phyloP scores from a whole-genome alignment of 768 basidiomycete species.

The Lactifluus echinatus region DNA sequence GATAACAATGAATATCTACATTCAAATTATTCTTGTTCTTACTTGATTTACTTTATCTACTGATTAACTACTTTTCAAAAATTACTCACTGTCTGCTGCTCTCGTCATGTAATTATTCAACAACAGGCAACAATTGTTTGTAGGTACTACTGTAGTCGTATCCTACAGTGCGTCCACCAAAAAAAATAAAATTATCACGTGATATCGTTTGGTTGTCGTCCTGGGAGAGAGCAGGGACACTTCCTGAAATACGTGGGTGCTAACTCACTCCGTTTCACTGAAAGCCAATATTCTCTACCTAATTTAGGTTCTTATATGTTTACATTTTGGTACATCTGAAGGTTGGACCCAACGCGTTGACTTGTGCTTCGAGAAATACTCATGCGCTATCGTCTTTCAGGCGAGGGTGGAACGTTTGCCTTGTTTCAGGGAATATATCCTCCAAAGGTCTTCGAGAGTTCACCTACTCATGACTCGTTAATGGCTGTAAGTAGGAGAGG shows the following conservation, averaged over 20 bases:
- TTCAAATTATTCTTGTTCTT: too few species aligned
- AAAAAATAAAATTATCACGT: too few species aligned
- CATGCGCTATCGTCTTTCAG: slow-evolving; percentile 24
- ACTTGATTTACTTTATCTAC: too few species aligned
- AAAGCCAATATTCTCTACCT: neutral
- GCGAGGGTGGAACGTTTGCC: slow-evolving; percentile 65
- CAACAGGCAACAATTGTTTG: too few species aligned
- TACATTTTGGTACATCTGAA: slow-evolving; percentile 42
- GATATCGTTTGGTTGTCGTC: slow-evolving; percentile 63
- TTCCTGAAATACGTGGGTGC: slow-evolving; percentile 55
- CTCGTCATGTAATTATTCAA: too few species aligned
- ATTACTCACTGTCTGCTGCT: too few species aligned
- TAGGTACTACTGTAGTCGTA: too few species aligned
- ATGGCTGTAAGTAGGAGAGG: slow-evolving; percentile 6
- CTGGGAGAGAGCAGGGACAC: too few species aligned
- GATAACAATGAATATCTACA: too few species aligned
- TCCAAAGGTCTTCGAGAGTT: slow-evolving; percentile 23
- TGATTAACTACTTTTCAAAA: too few species aligned
- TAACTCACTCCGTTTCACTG: neutral
- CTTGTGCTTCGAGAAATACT: neutral
- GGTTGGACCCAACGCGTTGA: slow-evolving; percentile 29
- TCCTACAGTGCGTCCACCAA: too few species aligned
- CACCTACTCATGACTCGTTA: slow-evolving; percentile 21
- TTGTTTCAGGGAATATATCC: slow-evolving; percentile 54
- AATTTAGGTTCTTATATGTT: slow-evolving; percentile 38